phyloP scores from a whole-genome alignment of 108 stramenopile genomes.

The Nitzschia palea region DNA sequence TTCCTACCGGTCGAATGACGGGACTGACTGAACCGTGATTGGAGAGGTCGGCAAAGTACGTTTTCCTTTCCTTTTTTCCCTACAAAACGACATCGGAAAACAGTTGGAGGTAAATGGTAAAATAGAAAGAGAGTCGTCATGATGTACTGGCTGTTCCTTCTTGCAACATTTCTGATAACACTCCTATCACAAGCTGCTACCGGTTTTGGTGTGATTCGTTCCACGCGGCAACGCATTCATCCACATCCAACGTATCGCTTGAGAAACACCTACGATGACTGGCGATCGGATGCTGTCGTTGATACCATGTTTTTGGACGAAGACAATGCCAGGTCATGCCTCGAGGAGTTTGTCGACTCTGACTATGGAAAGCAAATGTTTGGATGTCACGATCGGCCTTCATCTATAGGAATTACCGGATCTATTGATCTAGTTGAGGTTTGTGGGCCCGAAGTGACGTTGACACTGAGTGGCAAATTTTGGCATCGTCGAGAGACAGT shows the following conservation, averaged over 20 bases:
- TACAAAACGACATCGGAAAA: no score
- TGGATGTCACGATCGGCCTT: constrained; percentile 62
- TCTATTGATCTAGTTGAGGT: constrained; percentile 62
- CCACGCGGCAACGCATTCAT: neutral
- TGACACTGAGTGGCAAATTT: constrained; percentile 52
- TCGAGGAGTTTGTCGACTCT: constrained; percentile 65
- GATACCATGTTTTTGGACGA: constrained; percentile 48
- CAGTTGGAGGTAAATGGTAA: no score
- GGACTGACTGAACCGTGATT: no score
- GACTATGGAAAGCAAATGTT: constrained; percentile 81
- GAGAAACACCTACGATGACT: constrained; percentile 71
- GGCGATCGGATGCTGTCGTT: constrained; percentile 57
- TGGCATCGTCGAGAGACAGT: constrained; percentile 77
- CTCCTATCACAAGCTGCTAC: neutral
- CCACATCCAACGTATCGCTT: no score
- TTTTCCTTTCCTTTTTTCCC: no score
- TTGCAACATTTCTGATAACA: neutral
- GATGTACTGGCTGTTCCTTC: no score
- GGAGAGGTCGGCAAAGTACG: no score
- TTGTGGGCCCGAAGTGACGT: constrained; percentile 61
- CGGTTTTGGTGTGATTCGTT: neutral
- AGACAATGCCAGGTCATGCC: constrained; percentile 53
- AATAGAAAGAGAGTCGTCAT: no score
- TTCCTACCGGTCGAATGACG: no score
- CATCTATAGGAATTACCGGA: constrained; percentile 58